Conservation (phyloP, 2,329 filamentous ascomycete genomes). For the Intubia oerlemansii region DNA sequence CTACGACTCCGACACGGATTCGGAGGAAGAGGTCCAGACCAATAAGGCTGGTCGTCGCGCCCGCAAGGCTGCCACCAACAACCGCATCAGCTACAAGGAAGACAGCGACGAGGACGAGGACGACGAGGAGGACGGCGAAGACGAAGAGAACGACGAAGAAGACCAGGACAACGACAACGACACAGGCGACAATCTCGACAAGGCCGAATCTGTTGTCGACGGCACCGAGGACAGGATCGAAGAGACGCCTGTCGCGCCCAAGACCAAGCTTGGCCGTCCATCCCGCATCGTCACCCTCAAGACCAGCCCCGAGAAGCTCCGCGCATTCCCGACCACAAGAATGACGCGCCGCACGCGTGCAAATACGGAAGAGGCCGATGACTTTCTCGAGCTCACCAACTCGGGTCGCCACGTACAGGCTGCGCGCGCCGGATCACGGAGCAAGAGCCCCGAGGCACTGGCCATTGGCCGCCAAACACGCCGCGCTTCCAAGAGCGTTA, state of each 20-base stretch:
- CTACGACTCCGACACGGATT: constrained; percentile 17
- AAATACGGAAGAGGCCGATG: constrained; percentile 30
- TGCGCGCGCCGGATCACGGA: constrained; percentile 27
- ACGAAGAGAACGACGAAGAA: constrained; percentile 12
- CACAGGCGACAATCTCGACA: too few species aligned
- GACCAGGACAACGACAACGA: too few species aligned
- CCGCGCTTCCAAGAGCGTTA: constrained; percentile 28
- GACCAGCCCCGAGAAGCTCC: constrained; percentile 6
- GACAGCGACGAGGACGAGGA: constrained; percentile 18
- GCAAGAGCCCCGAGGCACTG: constrained; percentile 32
- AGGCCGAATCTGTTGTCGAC: too few species aligned
- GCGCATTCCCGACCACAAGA: constrained; percentile 4
- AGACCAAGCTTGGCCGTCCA: too few species aligned
- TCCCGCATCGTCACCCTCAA: constrained; percentile 13
- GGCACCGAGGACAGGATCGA: too few species aligned
- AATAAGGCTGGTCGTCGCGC: too few species aligned
- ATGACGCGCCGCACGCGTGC: constrained; percentile 28
- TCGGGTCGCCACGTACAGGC: constrained; percentile 35
- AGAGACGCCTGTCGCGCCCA: too few species aligned
- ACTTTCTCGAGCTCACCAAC: constrained; percentile 35
- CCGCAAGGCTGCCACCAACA: constrained; percentile 22
- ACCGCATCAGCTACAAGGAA: constrained; percentile 25
- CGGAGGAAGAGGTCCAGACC: too few species aligned
- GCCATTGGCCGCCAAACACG: constrained; percentile 18
- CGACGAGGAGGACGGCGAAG: constrained; percentile 10